Base-by-base conservation (phyloP, 2,329 filamentous ascomycete species). In the Alternaria postmessia region DNA sequence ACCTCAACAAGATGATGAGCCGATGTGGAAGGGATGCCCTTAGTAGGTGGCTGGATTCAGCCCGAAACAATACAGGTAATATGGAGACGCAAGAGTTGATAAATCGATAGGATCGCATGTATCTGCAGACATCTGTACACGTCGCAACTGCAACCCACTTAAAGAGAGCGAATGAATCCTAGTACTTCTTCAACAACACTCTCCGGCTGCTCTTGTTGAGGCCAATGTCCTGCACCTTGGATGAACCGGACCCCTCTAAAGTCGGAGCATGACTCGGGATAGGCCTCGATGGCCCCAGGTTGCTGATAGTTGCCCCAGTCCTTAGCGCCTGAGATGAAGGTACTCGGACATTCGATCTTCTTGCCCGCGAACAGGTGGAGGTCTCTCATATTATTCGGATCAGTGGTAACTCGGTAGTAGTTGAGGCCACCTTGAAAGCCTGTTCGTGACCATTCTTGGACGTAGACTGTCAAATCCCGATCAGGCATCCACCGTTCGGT, bases 221-320 rank as follows among this genome's bases (percentile, higher is more conserved):
- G 84, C 89, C 89, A 91, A 78, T 91, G 89, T 0, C 89, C 89
- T 5, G 88, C 88, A 0, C 83, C 83, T 16, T 88, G 83, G 12
- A 91, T 78, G 18, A 88, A 77, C 51, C 72, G 83, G 34, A 80
- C 75, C 0, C 86, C 85, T 51, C 80, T 80, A 69, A 87, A 89
- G 59, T 84, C 81, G 26, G 75, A 78, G 63, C 87, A 89, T 0
- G 80, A 80, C 7, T 81, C 76, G 6, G 79, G 79, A 75, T 88
- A 85, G 28, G 81, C 82, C 70, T 91, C 87, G 5, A 91, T 71
- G 0, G 84, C 87, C 0, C 87, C 87, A 0, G 88, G 88, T 65
- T 89, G 84, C 72, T 91, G 89, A 70, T 86, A 89, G 32, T 86
- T 90, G 0, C 88, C 89, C 89, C 89, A 91, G 64, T 91, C 89